These are phyloP conservation scores for Boletus nobilissimus DNA, from an alignment of 1,284 basidiomycete species.

Conservation along the genomic window DNA sequence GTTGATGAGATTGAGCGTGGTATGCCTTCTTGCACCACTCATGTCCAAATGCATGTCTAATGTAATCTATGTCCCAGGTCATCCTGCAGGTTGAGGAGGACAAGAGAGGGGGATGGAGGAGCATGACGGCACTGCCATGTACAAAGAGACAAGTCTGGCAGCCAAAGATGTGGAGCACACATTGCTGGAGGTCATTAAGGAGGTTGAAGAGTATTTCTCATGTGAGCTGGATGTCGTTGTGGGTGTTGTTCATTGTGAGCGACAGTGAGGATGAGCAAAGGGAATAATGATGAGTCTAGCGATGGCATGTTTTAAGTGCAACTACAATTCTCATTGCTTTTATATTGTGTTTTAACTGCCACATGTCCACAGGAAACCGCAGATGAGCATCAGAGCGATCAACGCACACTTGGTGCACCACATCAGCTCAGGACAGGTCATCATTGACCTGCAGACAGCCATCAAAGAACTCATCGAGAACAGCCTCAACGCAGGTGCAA, in stretches of 20 bases:
- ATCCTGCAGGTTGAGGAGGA: constrained; percentile 56
- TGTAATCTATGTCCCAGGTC: constrained; percentile 74
- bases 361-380: constrained; percentile 8
- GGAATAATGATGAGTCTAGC: not conserved
- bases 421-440: constrained; percentile 85
- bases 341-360: not conserved
- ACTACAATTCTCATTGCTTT: not conserved
- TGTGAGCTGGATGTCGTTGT: constrained; percentile 54
- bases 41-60: constrained; percentile 64
- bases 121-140: constrained; percentile 76
- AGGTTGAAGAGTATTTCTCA: constrained; percentile 52
- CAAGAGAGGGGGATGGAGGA: constrained; percentile 62
- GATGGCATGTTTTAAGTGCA: not conserved
- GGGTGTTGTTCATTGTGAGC: constrained; percentile 34
- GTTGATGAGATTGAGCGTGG: constrained; percentile 73
- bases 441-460: constrained; percentile 91
- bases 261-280: not conserved
- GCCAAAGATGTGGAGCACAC: constrained; percentile 56
- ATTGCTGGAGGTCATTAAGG: constrained; percentile 61
- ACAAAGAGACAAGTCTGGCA: constrained; percentile 64
- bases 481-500: constrained; percentile 92
- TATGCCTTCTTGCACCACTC: constrained; percentile 64
- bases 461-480: constrained; percentile 99
- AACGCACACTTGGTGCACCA: constrained; percentile 82
- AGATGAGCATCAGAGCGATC: constrained; percentile 65